phyloP scores from a whole-genome alignment of 1,284 basidiomycete species.

The Boletus sp. region DNA sequence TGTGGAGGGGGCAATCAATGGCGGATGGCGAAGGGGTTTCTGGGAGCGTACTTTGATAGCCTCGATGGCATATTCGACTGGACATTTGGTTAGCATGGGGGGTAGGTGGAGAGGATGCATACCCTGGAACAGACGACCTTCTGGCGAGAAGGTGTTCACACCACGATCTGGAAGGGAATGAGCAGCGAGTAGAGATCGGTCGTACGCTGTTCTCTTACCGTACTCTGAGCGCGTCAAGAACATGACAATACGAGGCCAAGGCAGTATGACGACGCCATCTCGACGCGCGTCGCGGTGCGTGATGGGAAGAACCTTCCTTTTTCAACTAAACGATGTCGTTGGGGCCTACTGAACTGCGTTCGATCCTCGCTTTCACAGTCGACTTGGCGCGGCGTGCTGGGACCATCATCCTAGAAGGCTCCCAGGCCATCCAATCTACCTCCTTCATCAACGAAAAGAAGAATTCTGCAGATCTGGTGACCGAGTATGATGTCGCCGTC shows the following conservation, averaged over 20 bases:
- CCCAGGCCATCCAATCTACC: constrained; percentile 64
- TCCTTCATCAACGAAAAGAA: constrained; percentile 79
- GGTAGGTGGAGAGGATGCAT: constrained; percentile 19
- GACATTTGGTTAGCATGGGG: constrained; percentile 7
- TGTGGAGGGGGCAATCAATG: constrained; percentile 39
- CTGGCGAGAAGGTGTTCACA: constrained; percentile 99
- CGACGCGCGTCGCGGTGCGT: constrained; percentile 36
- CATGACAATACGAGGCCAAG: constrained; percentile 52
- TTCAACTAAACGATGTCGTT: constrained; percentile 2
- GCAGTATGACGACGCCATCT: constrained; percentile 14
- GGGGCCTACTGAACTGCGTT: constrained; percentile 45
- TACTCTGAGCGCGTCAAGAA: constrained; percentile 95
- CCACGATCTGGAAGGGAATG: constrained; percentile 75
- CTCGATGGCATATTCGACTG: constrained; percentile 99
- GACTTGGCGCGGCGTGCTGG: constrained; percentile 72
- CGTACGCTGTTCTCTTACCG: constrained; percentile 49
- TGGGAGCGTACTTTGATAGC: constrained; percentile 81
- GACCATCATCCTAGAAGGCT: constrained; percentile 70
- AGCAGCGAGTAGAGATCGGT: neutral
- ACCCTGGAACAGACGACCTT: constrained; percentile 94
- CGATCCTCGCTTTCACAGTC: constrained; percentile 74
- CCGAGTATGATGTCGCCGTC: constrained; percentile 92
- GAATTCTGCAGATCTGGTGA: constrained; percentile 92
- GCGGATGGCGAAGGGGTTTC: neutral
- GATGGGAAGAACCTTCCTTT: constrained; percentile 40